These are phyloP conservation scores for Pogostemon cablin DNA, from an alignment of 257 asterid genomes.

Conservation along the genomic window DNA sequence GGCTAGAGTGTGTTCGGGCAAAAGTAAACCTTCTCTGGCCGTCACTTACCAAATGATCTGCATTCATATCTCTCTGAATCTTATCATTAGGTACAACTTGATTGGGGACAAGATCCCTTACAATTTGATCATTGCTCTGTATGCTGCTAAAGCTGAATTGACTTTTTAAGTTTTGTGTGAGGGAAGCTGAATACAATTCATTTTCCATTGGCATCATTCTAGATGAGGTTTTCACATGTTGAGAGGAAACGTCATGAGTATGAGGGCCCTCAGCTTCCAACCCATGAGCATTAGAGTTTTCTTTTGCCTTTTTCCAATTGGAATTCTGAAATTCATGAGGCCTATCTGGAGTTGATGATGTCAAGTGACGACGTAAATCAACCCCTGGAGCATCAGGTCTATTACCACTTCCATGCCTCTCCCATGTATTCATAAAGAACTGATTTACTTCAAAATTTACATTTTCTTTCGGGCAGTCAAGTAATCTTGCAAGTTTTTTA, in stretches of 20 bases:
- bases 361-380: conserved; percentile 43
- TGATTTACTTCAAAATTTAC: conserved; percentile 69
- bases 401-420: conserved; percentile 82
- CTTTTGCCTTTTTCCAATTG: conserved; percentile 48
- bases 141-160: conserved; percentile 44
- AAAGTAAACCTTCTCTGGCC: conserved; percentile 59
- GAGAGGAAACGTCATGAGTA: conserved; percentile 38
- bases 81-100: conserved; percentile 45
- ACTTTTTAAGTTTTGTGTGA: conserved; percentile 47
- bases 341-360: conserved; percentile 47
- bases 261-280: conserved; percentile 39
- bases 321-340: conserved; percentile 42
- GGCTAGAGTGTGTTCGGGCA: conserved; percentile 86
- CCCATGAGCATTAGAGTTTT: conserved; percentile 34
- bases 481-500: conserved; percentile 73
- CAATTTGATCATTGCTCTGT: conserved; percentile 42
- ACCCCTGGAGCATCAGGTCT: conserved; percentile 80
- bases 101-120: conserved; percentile 38
- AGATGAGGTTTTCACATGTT: conserved; percentile 37
- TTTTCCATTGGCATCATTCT: conserved; percentile 37
- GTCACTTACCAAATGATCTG: conserved; percentile 51
- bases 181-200: conserved; percentile 47
- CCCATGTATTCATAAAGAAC: conserved; percentile 91
- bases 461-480: conserved; percentile 68
- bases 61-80: conserved; percentile 51